These are phyloP conservation scores for Cocos nucifera DNA, from an alignment of 176 grass and related monocot genomes.

Conservation along the genomic window DNA sequence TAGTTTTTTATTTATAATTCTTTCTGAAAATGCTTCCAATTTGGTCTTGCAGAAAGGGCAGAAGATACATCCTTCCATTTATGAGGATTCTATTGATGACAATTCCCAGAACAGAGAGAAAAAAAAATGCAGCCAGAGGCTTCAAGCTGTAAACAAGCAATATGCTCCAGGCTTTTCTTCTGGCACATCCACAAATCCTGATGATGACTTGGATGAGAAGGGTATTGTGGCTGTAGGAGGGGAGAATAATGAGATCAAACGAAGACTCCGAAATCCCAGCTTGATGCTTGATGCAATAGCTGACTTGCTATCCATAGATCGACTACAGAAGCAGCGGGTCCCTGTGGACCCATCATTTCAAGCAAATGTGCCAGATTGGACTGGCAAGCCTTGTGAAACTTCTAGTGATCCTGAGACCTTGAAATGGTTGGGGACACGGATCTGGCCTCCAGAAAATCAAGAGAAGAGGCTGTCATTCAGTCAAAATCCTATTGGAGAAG, in stretches of 20 bases:
- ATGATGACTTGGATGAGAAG: too few relatives aligned
- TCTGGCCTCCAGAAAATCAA: constrained; percentile 21
- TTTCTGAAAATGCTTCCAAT: too few relatives aligned
- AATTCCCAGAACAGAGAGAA: too few relatives aligned
- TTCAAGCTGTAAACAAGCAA: too few relatives aligned
- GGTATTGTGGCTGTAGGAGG: too few relatives aligned
- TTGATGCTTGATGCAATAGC: constrained; percentile 2
- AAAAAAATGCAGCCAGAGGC: too few relatives aligned
- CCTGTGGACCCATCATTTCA: constrained; percentile 14
- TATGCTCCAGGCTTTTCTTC: too few relatives aligned
- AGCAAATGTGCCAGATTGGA: constrained; percentile 43
- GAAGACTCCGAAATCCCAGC: neutral
- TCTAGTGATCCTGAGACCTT: constrained; percentile 13
- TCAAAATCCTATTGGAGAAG: constrained; percentile 25
- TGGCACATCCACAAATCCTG: too few relatives aligned
- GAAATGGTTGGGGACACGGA: constrained; percentile 39
- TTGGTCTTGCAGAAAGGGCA: too few relatives aligned
- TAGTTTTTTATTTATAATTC: too few relatives aligned
- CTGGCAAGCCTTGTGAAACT: constrained; percentile 18
- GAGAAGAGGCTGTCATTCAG: neutral
- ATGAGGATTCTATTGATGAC: too few relatives aligned
- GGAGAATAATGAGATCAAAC: constrained; percentile 5
- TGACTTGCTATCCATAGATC: neutral
- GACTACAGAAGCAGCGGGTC: neutral
- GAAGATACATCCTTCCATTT: too few relatives aligned